Evolutionary conservation across 164 flowering plant species (phyloP).

Genomic region (Chloranthus sessilifolius): DNA sequence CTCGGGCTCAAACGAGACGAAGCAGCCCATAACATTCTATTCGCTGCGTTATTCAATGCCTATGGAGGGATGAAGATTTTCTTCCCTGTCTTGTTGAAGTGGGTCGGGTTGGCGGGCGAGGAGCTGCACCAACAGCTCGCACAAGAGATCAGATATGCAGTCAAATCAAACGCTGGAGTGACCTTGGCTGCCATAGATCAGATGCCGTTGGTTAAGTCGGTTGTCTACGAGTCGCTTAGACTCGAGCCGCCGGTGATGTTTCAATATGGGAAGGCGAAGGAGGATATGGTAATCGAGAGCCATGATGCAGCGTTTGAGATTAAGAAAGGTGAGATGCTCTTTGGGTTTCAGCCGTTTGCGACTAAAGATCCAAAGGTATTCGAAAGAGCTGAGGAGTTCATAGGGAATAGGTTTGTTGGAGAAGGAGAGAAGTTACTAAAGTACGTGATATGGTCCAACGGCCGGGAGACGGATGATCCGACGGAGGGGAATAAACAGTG

Average conservation of each 20-base stretch:
- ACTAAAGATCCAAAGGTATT: constrained; percentile 65
- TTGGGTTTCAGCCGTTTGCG: constrained; percentile 82
- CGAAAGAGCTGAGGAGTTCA: constrained; percentile 60
- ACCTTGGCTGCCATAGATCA: constrained; percentile 20
- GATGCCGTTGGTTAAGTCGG: constrained; percentile 26
- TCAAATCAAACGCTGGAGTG: constrained; percentile 21
- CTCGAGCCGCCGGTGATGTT: constrained; percentile 27
- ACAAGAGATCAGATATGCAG: constrained; percentile 34
- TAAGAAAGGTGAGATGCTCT: constrained; percentile 61
- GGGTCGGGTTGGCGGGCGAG: constrained; percentile 33
- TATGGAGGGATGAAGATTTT: constrained; percentile 35
- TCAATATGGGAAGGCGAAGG: constrained; percentile 27
- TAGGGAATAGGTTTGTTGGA: constrained; percentile 65
- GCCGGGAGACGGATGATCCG: constrained; percentile 58
- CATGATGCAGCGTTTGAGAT: constrained; percentile 35
- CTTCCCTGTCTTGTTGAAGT: constrained; percentile 38
- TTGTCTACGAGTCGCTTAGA: constrained; percentile 25
- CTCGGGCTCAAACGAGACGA: constrained; percentile 36
- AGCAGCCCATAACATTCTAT: constrained; percentile 47
- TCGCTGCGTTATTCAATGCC: constrained; percentile 32
- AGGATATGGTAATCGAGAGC: constrained; percentile 21
- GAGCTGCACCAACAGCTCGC: constrained; percentile 32
- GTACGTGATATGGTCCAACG: constrained; percentile 82
- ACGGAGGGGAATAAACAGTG: constrained; percentile 68
- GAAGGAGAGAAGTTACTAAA: constrained; percentile 57